Percentiles rank a stretch among this genome's conserved stretches.
phyloP scores from a whole-genome alignment of 2,329 filamentous ascomycete genomes.

The Nectriaceae sp. region DNA sequence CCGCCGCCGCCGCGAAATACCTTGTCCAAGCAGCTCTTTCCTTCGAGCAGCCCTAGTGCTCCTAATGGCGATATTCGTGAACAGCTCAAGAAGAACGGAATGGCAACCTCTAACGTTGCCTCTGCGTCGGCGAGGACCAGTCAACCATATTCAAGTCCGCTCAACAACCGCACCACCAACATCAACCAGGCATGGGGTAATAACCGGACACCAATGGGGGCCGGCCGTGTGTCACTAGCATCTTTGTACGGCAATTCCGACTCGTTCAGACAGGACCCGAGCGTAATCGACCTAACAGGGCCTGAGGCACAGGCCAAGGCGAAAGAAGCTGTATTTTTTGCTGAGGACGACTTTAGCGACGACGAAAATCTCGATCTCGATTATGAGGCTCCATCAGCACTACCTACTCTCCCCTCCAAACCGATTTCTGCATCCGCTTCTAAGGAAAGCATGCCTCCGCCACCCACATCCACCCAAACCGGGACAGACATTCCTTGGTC shows the following conservation, averaged over 20 bases:
- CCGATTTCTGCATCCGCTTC: conserved; percentile 11
- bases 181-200: conserved; percentile 24
- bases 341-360: conserved; percentile 84
- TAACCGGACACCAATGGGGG: conserved; percentile 7
- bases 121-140: conserved; percentile 43
- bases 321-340: conserved; percentile 56
- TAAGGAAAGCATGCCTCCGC: conserved; percentile 30
- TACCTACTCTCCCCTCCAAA: conserved; percentile 38
- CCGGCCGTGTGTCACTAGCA: conserved; percentile 33
- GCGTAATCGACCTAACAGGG: conserved; percentile 37
- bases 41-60: conserved; percentile 55
- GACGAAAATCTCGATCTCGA: conserved; percentile 76
- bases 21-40: conserved; percentile 55
- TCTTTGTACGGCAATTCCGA: conserved; percentile 48
- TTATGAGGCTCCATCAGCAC: conserved; percentile 59
- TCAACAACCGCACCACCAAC: conserved; percentile 35
- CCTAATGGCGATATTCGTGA: conserved; percentile 51
- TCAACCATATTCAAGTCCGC: conserved; percentile 27
- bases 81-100: conserved; percentile 48
- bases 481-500: conserved; percentile 67
- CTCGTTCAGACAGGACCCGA: conserved; percentile 44
- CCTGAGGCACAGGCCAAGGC: conserved; percentile 29
- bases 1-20: conserved; percentile 28
- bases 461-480: conserved; percentile 29
- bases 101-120: conserved; percentile 35